These are phyloP conservation scores for Apiotrichum brassicae DNA, from an alignment of 1,284 basidiomycete genomes.

Conservation along the genomic window DNA sequence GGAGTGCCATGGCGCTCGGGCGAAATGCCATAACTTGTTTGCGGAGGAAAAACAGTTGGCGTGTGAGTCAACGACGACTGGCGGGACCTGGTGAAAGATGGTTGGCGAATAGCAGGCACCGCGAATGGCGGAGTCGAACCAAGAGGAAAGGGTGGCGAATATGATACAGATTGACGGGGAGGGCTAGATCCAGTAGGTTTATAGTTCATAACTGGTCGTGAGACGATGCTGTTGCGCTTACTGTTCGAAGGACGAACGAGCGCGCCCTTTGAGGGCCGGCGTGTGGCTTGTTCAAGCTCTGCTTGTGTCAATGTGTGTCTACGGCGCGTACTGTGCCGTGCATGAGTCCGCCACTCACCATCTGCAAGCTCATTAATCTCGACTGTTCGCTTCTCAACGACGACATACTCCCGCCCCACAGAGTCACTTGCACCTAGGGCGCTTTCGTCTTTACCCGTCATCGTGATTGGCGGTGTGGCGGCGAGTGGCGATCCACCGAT, in stretches of 20 bases:
- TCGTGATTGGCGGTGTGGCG: constrained; percentile 40
- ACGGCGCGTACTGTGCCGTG: too few relatives aligned
- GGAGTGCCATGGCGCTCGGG: constrained; percentile 27
- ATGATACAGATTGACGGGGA: constrained; percentile 23
- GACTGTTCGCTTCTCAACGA: constrained; percentile 55
- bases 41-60: constrained; percentile 36
- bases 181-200: constrained; percentile 21
- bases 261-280: constrained; percentile 31
- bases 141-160: constrained; percentile 48
- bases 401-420: constrained; percentile 50
- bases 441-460: constrained; percentile 35
- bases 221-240: constrained; percentile 36
- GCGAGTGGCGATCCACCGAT: constrained; percentile 41
- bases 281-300: constrained; percentile 48
- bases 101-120: constrained; percentile 24
- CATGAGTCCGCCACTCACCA: constrained; percentile 34
- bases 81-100: constrained; percentile 15
- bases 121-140: constrained; percentile 47
- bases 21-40: constrained; percentile 16
- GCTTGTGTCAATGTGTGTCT: too few relatives aligned
- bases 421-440: constrained; percentile 37
- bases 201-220: constrained; percentile 41
- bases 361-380: constrained; percentile 55
- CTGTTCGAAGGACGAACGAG: constrained; percentile 43
- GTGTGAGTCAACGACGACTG: constrained; percentile 32